These are phyloP conservation scores for Austroboletus niveus DNA, from an alignment of 1,284 basidiomycete genomes.

Conservation along the genomic window DNA sequence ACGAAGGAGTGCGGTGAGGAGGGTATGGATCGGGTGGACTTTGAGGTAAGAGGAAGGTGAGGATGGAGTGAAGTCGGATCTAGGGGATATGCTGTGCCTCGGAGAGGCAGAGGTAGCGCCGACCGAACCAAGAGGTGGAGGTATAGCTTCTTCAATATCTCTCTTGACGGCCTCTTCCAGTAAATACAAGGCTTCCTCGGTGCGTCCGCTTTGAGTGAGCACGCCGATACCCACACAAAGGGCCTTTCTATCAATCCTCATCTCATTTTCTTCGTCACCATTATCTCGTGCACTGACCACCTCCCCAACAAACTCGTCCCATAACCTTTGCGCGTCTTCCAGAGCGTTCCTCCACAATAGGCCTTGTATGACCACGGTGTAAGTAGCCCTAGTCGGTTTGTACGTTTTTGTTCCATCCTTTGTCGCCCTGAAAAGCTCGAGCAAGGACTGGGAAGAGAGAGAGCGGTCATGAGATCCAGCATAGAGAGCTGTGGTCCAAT, in stretches of 20 bases:
- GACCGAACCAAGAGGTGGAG: not conserved
- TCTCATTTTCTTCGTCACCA: conserved; percentile 2
- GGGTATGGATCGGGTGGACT: conserved; percentile 46
- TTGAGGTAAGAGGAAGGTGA: conserved; percentile 20
- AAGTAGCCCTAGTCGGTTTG: conserved; percentile 42
- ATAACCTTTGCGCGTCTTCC: conserved; percentile 42
- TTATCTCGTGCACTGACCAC: conserved; percentile 26
- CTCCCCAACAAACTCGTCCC: conserved; percentile 39
- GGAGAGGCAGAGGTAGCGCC: not conserved
- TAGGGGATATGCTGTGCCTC: conserved; percentile 1
- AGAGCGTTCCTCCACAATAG: conserved; percentile 38
- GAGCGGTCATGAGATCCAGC: conserved; percentile 32
- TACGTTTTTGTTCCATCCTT: conserved; percentile 25
- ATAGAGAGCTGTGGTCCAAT: conserved; percentile 36
- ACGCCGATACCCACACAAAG: conserved; percentile 52
- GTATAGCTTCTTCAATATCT: conserved; percentile 7
- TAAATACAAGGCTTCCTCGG: conserved; percentile 48
- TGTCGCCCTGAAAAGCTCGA: conserved; percentile 37
- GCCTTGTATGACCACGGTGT: conserved; percentile 53
- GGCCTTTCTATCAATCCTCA: conserved; percentile 45
- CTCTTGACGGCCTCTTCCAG: conserved; percentile 42
- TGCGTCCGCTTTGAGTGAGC: conserved; percentile 42
- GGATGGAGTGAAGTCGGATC: not conserved
- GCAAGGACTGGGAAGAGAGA: conserved; percentile 34
- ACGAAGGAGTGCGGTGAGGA: conserved; percentile 44